Percentiles rank a stretch among this genome's conserved stretches.
Evolutionary conservation across 2,329 filamentous ascomycete genomes (phyloP).

Genomic region (Colletotrichum nymphaeae): DNA sequence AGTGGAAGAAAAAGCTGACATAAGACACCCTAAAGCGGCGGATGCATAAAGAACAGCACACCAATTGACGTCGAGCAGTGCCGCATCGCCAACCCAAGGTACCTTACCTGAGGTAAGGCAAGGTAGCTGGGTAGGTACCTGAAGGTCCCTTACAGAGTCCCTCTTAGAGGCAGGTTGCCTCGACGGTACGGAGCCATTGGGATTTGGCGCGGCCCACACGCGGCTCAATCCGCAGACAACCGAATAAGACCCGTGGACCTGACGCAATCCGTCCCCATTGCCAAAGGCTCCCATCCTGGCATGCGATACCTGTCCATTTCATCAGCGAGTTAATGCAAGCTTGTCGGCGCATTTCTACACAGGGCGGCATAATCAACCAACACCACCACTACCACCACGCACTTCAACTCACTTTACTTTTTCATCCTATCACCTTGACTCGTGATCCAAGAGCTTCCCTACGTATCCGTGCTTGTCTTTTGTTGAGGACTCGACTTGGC

Average conservation of each 20-base stretch:
- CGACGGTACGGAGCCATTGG: background rate
- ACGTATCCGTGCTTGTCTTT: background rate
- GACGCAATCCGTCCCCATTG: conserved; percentile 8
- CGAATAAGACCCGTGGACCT: background rate
- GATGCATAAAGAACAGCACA: background rate
- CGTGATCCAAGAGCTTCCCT: background rate
- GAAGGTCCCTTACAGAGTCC: no score
- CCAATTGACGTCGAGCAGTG: background rate
- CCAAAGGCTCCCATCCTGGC: background rate
- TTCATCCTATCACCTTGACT: background rate
- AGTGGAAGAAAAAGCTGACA: background rate
- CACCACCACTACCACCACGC: background rate
- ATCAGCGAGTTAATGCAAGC: conserved; percentile 12
- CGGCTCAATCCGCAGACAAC: conserved; percentile 21
- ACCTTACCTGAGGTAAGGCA: no score
- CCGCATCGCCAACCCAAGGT: background rate
- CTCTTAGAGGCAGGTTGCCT: background rate
- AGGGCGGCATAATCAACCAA: background rate
- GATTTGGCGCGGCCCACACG: conserved; percentile 6
- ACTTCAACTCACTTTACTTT: background rate
- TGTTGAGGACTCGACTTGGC: background rate
- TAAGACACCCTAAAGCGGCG: background rate
- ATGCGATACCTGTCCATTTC: conserved; percentile 27
- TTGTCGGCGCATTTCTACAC: conserved; percentile 1
- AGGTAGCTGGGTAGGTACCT: background rate